Evolutionary conservation across 208 protist species (phyloP), one percentile per base, ranked within the genome.

Genomic region (Porcisia hertigi): DNA sequence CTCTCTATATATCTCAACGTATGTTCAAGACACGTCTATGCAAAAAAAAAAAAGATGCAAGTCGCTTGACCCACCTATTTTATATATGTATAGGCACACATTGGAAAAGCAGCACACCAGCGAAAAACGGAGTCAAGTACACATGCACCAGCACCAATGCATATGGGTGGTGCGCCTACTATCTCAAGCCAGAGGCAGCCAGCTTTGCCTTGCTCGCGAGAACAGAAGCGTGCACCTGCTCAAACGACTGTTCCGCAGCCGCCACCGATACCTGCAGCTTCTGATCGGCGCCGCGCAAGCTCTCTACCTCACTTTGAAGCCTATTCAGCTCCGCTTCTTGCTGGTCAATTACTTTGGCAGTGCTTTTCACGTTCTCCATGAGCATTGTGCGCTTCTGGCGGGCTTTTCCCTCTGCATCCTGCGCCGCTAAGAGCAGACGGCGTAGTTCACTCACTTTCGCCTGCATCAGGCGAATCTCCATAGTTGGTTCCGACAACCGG

Each of bases 181-280:
- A 72, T 52, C 36, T 60, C 53, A 39, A 39, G 12, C 0, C 30
- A 16, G 34, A 43, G 54, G 39, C 30, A 52, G 52, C n/a, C 43
- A 70, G 43, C 41, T 84, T 80, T 14, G 67, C 80, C 30, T 86
- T 86, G 25, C 67, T 69, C 18, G 72, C 71, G 12, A 96, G 71
- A 43, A 96, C 72, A 18, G 88, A 90, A 57, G 90, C 92, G 74
- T 96, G 92, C 43, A 89, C 89, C 49, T 89, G 81, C 84, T 92
- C 88, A 71, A 94, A 96, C 9, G 89, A 89, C 73, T 92, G 85
- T 59, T 94, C 90, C 20, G 85, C 66, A 20, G 86, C 83, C 20
- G 85, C 84, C 20, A 87, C 70, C 18, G 88, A 86, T 54, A 82
- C 69, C 7, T 73, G 79, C 64, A 96, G 75, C 14, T 66, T 55